Percentiles rank a stretch among this genome's conserved stretches.
These are phyloP conservation scores for Curvularia eragrostidis DNA, from an alignment of 2,329 filamentous ascomycete genomes.

Conservation along the genomic window DNA sequence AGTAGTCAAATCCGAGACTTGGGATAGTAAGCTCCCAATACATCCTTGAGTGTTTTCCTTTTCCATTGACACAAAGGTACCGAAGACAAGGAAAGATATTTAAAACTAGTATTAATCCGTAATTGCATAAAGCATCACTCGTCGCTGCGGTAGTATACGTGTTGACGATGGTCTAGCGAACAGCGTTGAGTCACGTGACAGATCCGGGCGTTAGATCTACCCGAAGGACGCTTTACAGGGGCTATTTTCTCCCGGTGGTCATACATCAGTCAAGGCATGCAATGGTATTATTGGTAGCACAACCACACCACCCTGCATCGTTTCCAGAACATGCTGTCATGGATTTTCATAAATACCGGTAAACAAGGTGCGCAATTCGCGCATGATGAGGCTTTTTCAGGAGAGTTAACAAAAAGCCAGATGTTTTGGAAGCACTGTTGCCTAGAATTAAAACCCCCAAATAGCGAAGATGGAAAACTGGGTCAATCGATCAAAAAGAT, in stretches of 20 bases:
- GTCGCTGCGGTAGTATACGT: neutral
- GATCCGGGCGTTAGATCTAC: conserved; percentile 9
- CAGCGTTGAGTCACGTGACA: neutral
- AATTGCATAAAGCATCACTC: neutral
- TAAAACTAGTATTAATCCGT: no score
- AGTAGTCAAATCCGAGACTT: conserved; percentile 10
- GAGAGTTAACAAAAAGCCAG: neutral
- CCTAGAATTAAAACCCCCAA: no score
- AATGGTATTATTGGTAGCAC: neutral
- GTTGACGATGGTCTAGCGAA: no score
- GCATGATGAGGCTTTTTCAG: neutral
- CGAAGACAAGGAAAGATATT: neutral
- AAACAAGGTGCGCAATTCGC: neutral
- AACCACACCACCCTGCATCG: neutral
- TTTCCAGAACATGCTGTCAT: neutral
- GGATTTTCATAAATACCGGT: neutral
- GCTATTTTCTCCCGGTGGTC: no score
- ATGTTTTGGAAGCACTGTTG: no score
- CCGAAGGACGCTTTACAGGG: neutral
- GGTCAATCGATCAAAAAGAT: no score
- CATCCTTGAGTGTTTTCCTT: neutral
- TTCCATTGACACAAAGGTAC: neutral
- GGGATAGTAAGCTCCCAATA: neutral
- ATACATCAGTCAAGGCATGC: neutral
- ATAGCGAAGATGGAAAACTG: no score